Evolutionary conservation across 176 grass and related monocot species (phyloP).

Genomic region (Triticum dicoccoides): DNA sequence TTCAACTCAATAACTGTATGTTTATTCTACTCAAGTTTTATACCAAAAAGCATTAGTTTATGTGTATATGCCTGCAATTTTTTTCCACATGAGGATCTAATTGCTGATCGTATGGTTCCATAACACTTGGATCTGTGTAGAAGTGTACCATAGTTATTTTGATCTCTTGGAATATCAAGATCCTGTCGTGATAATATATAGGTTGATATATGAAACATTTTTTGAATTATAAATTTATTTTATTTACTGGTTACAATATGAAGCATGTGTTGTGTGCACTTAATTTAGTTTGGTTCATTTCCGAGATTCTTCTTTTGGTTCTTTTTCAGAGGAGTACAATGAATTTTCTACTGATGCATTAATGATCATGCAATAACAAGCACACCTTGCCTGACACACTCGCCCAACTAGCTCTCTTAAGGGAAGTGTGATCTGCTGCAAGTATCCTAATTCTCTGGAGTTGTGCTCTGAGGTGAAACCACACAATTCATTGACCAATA

Average conservation of each 20-base stretch:
- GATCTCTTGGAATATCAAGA: background rate
- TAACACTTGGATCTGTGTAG: background rate
- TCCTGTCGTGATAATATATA: background rate
- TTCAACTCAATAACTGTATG: constrained; percentile 60
- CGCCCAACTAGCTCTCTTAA: background rate
- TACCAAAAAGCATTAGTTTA: background rate
- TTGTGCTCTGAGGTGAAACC: background rate
- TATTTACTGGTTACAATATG: constrained; percentile 12
- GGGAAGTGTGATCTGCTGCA: background rate
- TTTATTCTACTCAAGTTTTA: constrained; percentile 28
- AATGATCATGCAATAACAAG: constrained; percentile 11
- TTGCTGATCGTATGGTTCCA: background rate
- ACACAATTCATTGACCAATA: background rate
- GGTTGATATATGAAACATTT: background rate
- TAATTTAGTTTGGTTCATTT: constrained; percentile 5
- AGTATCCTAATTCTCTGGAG: background rate
- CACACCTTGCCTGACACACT: background rate
- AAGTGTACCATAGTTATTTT: background rate
- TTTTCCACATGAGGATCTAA: background rate
- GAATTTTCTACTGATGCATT: background rate
- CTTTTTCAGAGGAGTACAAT: background rate
- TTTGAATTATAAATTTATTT: background rate
- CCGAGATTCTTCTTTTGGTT: background rate
- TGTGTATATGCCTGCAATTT: background rate
- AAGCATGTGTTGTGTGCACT: background rate